A percentile compares a stretch with the other conserved stretches of the same genome.
Conservation (phyloP, 1,139 yeast genomes). For the Kodamaea suecica region DNA sequence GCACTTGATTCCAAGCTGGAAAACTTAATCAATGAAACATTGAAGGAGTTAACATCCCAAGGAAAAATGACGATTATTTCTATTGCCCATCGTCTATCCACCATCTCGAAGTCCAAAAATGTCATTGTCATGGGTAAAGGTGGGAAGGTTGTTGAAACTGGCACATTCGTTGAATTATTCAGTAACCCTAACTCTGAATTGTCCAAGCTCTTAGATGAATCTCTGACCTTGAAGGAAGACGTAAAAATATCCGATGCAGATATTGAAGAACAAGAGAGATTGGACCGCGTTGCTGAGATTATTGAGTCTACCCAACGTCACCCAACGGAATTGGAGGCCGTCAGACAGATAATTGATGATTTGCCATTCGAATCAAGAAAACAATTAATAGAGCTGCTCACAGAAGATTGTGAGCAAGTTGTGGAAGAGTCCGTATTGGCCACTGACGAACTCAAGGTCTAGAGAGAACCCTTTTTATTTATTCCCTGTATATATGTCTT, state of each 20-base stretch:
- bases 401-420: conserved; percentile 15
- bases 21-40: conserved; percentile 58
- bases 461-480: not conserved
- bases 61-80: conserved; percentile 83
- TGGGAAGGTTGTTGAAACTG: conserved; percentile 43
- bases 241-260: conserved; percentile 22
- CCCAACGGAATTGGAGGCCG: conserved; percentile 28
- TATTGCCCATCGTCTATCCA: conserved; percentile 87
- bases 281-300: conserved; percentile 27
- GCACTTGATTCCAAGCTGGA: conserved; percentile 78
- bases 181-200: conserved; percentile 44
- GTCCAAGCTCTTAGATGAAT: conserved; percentile 43
- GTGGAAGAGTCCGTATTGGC: conserved; percentile 9
- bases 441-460: conserved; percentile 5
- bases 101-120: conserved; percentile 55
- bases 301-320: conserved; percentile 23
- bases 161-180: conserved; percentile 42
- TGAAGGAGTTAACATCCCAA: conserved; percentile 47
- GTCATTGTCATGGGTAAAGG: conserved; percentile 56
- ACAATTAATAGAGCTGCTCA: conserved; percentile 30
- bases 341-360: conserved; percentile 36
- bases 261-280: conserved; percentile 22
- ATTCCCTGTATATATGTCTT: conserved; percentile 2
- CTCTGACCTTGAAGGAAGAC: conserved; percentile 23
- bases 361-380: conserved; percentile 35